Evolutionary conservation across 257 asterid genomes (phyloP).

Genomic region (Hygrophila difformis): DNA sequence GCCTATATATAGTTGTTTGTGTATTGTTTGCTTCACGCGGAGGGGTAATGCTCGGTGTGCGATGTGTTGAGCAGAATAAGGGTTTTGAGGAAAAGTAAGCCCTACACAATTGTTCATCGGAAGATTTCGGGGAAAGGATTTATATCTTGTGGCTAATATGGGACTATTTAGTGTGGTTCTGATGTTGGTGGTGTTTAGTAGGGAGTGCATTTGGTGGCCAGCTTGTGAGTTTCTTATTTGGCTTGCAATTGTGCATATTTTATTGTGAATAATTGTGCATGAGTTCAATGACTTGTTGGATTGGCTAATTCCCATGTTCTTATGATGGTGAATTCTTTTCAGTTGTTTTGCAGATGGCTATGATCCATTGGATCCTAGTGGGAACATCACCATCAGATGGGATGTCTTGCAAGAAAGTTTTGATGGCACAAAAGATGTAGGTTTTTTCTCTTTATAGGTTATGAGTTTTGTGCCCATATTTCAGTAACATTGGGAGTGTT

Average conservation of each 20-base stretch:
- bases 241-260: neutral
- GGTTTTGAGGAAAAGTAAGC: neutral
- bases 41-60: constrained; percentile 1
- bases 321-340: constrained; percentile 37
- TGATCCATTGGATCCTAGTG: constrained; percentile 76
- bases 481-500: no score
- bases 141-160: neutral
- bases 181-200: constrained; percentile 8
- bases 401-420: constrained; percentile 39
- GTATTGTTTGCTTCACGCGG: neutral
- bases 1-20: neutral
- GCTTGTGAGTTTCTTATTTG: constrained; percentile 36
- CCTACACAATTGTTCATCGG: neutral
- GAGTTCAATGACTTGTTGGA: neutral
- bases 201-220: constrained; percentile 21
- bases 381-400: constrained; percentile 72
- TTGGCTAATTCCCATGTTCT: neutral
- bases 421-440: constrained; percentile 38
- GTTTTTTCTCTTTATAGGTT: constrained; percentile 12
- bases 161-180: no score
- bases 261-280: neutral
- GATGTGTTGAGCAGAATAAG: neutral
- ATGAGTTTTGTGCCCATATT: no score
- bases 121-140: constrained; percentile 13
- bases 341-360: constrained; percentile 71